Evolutionary conservation across 2,329 filamentous ascomycete genomes (phyloP).

Genomic region (Fusarium algeriense): DNA sequence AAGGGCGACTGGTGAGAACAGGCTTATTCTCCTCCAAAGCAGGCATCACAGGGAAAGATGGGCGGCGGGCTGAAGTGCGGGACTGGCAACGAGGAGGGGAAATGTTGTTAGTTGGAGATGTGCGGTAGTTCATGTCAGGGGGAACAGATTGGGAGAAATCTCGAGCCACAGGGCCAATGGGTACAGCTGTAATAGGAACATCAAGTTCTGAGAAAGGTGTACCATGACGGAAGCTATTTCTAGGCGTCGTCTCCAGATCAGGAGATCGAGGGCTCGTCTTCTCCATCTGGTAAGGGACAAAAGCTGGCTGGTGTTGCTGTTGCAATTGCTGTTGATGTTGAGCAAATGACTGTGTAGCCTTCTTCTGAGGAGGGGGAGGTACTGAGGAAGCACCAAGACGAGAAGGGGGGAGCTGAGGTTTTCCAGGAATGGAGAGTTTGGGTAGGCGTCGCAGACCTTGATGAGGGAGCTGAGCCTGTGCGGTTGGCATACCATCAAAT

Average conservation of each 20-base stretch:
- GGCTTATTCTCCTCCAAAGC: slow-evolving; percentile 75
- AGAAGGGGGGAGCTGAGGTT: slow-evolving; percentile 47
- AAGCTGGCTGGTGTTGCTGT: slow-evolving; percentile 45
- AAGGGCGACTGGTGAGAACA: slow-evolving; percentile 51
- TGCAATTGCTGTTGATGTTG: slow-evolving; percentile 24
- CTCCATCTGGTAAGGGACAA: slow-evolving; percentile 66
- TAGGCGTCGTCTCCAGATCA: slow-evolving; percentile 66
- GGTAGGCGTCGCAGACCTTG: slow-evolving; percentile 69
- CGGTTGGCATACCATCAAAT: slow-evolving; percentile 68
- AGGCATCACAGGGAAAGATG: slow-evolving; percentile 76
- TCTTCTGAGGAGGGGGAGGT: slow-evolving; percentile 45
- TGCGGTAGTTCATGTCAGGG: slow-evolving; percentile 87
- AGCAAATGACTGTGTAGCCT: slow-evolving; percentile 42
- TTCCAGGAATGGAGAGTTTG: slow-evolving; percentile 70
- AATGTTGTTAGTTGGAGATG: slow-evolving; percentile 52
- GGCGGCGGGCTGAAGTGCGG: slow-evolving; percentile 70
- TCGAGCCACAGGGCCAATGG: slow-evolving; percentile 78
- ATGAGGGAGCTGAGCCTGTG: slow-evolving; percentile 60
- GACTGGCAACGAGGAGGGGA: slow-evolving; percentile 63
- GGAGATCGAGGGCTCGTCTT: slow-evolving; percentile 64
- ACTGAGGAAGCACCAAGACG: slow-evolving; percentile 47
- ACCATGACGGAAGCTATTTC: slow-evolving; percentile 77
- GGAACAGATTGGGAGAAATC: slow-evolving; percentile 91
- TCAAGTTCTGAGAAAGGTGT: slow-evolving; percentile 94
- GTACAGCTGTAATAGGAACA: slow-evolving; percentile 81